Base-by-base conservation (phyloP, 768 basidiomycete species). In the Amanita pseudoporphyria region DNA sequence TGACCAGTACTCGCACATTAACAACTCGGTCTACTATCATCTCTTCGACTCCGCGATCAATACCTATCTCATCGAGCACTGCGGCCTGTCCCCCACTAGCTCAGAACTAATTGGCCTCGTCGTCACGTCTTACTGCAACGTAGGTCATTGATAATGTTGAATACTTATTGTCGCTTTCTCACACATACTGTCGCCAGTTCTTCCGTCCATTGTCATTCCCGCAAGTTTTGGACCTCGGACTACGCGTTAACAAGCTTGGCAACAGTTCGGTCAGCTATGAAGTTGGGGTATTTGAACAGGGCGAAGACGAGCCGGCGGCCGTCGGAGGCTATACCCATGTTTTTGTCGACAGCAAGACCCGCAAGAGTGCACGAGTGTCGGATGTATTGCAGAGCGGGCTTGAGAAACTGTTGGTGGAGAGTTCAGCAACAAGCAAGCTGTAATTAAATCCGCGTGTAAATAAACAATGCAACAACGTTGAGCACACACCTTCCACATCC, bases 31-130 rank as follows among this genome's bases (percentile, higher is more conserved):
- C 13, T 91, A 88, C 64, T 85, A 87, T 59, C 84, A 85, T 58
- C 71, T 87, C 49, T 86, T 89, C 64, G 88, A 90, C 65, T 86
- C 87, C 4, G 69, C 88, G 58, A 70, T 90, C 63, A 91, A 90
- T 62, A 75, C 82, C 7, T 91, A 87, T 63, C 78, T 89, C 53
- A 80, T 87, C 32, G 67, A 76, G 47, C 67, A 71, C 28, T 89
- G 86, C 55, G 73, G 70, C 9, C 69, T 81, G 33, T 59, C 70
- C 3, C 84, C 87, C 0, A 61, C 66, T 3, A 56, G 61, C 9
- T 76, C 81, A 0, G 62, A 70, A 0, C 67, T 70, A 24, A 88
- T 90, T 35, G 88, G 85, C 0, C 76, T 91, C 7, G 88, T 90
- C 1, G 78, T 90, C 1, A 83, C 84, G 1, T 90, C 88, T 1